phyloP scores from a whole-genome alignment of 176 grass and related monocot genomes.

The Eremochloa ophiuroides region DNA sequence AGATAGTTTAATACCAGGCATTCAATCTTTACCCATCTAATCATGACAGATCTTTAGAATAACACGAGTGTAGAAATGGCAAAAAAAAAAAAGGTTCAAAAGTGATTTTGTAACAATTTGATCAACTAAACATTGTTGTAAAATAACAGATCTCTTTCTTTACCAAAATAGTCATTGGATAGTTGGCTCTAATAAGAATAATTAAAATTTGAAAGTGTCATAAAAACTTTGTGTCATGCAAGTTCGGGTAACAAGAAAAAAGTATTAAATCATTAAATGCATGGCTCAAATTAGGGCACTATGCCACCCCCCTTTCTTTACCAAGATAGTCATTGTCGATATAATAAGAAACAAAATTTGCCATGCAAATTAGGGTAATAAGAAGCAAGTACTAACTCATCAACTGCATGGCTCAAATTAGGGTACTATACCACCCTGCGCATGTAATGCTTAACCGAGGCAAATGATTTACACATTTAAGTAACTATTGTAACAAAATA shows the following conservation, averaged over 20 bases:
- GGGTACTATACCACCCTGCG: neutral
- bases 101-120: neutral
- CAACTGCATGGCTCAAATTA: neutral
- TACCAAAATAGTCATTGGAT: neutral
- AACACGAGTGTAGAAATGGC: neutral
- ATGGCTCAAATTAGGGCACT: neutral
- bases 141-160: neutral
- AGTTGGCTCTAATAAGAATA: neutral
- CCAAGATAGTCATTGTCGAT: too few relatives aligned
- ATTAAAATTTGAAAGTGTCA: neutral
- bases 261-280: neutral
- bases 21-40: neutral
- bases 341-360: neutral
- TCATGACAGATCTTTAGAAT: neutral
- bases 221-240: neutral
- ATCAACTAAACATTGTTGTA: neutral
- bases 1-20: constrained; percentile 19
- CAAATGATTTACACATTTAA: constrained; percentile 14
- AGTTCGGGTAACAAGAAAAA: neutral
- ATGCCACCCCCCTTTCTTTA: neutral
- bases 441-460: neutral
- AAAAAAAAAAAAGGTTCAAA: neutral
- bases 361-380: neutral
- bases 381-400: neutral
- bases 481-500: constrained; percentile 7